Evolutionary conservation across 306 rosid species (phyloP), one percentile per base, ranked within the genome.

Genomic region (Prunus armeniaca): DNA sequence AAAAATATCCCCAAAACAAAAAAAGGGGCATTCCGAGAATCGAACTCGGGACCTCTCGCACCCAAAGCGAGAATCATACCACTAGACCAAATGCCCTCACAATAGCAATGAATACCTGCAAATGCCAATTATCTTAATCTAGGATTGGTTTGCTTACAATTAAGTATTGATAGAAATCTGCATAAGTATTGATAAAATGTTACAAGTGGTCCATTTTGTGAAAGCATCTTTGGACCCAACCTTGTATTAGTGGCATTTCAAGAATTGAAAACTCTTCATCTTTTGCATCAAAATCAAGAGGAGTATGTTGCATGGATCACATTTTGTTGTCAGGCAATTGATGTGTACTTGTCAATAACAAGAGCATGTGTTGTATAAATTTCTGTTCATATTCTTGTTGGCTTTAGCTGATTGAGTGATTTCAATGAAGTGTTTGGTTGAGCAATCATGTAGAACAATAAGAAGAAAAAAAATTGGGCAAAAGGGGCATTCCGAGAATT

Each of bases 1-100:
- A 51, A 49, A 49, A 74, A 51, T 27, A 43, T 20, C 5, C 2
- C 9, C 13, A 28, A 61, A 0, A 55, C 13, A 0, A 11, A 14
- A 70, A 51, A 51, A 0, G 10, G 74, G 82, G 83, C 65, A 79
- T 79, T 73, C 74, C 46, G 71, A 74, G 76, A 80, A 79, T 79
- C 69, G 63, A 79, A 79, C 86, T 76, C 78, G 65, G 79, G 84
- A 85, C 87, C 81, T 85, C 88, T 85, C 67, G 83, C 86, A 82
- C 91, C 87, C 88, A 22, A 83, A 88, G 91, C 79, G 80, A 76
- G 79, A 85, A 87, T 84, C 86, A 79, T 82, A 80, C 85, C 85
- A 77, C 82, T 83, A 84, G 84, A 83, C 86, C 87, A 84, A 80
- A 73, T 72, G 80, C 71, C 83, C 78, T 0, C 6, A 12, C 13